Evolutionary conservation across 768 basidiomycete species (phyloP).

Genomic region (Myochromella boudieri): DNA sequence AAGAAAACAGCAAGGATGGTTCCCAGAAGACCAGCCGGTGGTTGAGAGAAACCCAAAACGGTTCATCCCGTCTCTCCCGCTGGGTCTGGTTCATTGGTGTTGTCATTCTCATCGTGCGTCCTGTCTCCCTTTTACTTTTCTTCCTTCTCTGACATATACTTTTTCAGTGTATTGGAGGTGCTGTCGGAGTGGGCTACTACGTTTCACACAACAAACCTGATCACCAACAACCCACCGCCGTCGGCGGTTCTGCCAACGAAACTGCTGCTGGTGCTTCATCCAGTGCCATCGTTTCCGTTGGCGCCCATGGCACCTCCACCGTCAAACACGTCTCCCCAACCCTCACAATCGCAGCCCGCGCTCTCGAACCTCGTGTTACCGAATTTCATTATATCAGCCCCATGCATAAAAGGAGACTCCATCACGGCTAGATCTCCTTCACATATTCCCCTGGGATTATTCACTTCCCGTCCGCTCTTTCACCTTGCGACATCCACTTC

Average conservation of each 20-base stretch:
- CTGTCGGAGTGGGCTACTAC: slow-evolving; percentile 60
- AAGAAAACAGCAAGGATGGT: slow-evolving; percentile 44
- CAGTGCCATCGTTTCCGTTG: slow-evolving; percentile 2
- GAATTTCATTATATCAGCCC: neutral
- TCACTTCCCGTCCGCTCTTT: slow-evolving; percentile 9
- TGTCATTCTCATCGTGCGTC: slow-evolving; percentile 51
- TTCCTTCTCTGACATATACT: neutral
- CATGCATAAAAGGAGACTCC: slow-evolving; percentile 11
- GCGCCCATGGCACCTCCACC: slow-evolving; percentile 17
- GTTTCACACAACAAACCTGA: slow-evolving; percentile 48
- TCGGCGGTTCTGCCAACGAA: slow-evolving; percentile 64
- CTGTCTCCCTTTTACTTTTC: neutral
- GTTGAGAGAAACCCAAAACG: slow-evolving; percentile 63
- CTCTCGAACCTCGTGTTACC: neutral
- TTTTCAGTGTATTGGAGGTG: slow-evolving; percentile 48
- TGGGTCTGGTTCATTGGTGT: slow-evolving; percentile 76
- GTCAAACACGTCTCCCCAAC: slow-evolving; percentile 58
- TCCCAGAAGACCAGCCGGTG: slow-evolving; percentile 58
- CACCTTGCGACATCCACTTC: neutral
- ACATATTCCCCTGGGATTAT: neutral
- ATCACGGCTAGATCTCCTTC: neutral
- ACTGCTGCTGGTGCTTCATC: slow-evolving; percentile 22
- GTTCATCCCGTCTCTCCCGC: slow-evolving; percentile 50
- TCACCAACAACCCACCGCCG: slow-evolving; percentile 53
- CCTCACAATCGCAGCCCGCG: slow-evolving; percentile 46